These are phyloP conservation scores for Fragaria iinumae DNA, from an alignment of 306 rosid genomes.

Conservation along the genomic window DNA sequence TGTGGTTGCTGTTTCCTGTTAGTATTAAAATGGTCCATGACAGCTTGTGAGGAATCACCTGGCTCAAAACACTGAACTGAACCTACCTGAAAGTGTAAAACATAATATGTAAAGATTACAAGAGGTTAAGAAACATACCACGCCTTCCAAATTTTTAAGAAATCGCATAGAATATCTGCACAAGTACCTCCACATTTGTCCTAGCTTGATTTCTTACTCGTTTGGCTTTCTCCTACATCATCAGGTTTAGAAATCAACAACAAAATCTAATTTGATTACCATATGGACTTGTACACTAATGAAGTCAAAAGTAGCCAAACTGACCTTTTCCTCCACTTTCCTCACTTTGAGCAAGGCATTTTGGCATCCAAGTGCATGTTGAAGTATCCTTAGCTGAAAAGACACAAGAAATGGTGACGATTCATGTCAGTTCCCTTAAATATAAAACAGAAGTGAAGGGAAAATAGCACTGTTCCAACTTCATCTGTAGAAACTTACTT, in stretches of 20 bases:
- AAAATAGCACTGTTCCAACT: conserved; percentile 19
- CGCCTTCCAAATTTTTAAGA: conserved; percentile 8
- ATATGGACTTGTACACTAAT: not conserved
- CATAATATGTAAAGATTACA: conserved; percentile 9
- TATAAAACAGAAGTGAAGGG: conserved; percentile 4
- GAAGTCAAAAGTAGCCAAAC: conserved; percentile 30
- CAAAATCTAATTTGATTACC: conserved; percentile 8
- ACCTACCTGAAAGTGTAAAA: conserved; percentile 36
- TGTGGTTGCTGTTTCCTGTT: conserved; percentile 48
- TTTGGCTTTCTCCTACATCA: conserved; percentile 36
- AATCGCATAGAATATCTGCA: conserved; percentile 12
- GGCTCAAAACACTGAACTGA: conserved; percentile 30
- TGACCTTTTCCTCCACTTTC: conserved; percentile 51
- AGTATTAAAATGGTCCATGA: conserved; percentile 26
- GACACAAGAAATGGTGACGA: conserved; percentile 19
- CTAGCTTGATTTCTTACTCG: conserved; percentile 29
- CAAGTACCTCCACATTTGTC: conserved; percentile 37
- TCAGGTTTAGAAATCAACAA: conserved; percentile 23
- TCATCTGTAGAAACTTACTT: conserved; percentile 33
- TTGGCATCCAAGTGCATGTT: conserved; percentile 70
- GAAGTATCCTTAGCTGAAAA: conserved; percentile 62
- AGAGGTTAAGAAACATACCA: conserved; percentile 16
- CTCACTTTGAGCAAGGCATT: conserved; percentile 53
- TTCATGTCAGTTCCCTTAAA: conserved; percentile 9
- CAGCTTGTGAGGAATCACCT: conserved; percentile 36